Evolutionary conservation across 2,329 filamentous ascomycete species (phyloP).

Genomic region (Dendryphion nanum): DNA sequence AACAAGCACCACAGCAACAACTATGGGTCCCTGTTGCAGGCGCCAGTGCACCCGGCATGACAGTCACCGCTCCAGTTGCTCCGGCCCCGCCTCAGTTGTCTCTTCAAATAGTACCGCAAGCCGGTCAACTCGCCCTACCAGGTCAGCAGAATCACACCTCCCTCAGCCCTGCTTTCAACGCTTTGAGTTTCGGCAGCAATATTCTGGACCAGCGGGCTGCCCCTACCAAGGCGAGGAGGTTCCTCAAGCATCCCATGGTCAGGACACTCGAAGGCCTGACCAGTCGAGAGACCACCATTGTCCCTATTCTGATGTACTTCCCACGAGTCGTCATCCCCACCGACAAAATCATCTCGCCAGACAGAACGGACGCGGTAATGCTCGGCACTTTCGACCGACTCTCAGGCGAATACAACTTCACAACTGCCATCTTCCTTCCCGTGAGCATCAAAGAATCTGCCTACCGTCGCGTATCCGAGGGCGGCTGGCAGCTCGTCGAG

Average conservation of each 20-base stretch:
- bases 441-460: constrained; percentile 15
- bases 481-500: constrained; percentile 19
- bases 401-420: constrained; percentile 10
- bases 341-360: constrained; percentile 8
- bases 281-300: no score
- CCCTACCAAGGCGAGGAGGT: background rate
- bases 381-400: constrained; percentile 19
- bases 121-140: background rate
- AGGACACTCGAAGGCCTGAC: no score
- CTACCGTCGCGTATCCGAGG: constrained; percentile 8
- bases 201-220: background rate
- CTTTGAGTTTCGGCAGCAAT: background rate
- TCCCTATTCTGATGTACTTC: constrained; percentile 31
- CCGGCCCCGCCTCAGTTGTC: background rate
- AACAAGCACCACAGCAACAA: no score
- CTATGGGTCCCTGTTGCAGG: no score
- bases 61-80: background rate
- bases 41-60: no score
- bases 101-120: background rate
- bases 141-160: background rate
- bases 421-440: constrained; percentile 25
- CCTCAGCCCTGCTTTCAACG: background rate
- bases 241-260: background rate
- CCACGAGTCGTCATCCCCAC: constrained; percentile 17
- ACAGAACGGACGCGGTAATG: constrained; percentile 28